These are phyloP conservation scores for Antarctomyces pellizariae DNA, from an alignment of 495 filamentous ascomycete genomes.

Conservation along the genomic window DNA sequence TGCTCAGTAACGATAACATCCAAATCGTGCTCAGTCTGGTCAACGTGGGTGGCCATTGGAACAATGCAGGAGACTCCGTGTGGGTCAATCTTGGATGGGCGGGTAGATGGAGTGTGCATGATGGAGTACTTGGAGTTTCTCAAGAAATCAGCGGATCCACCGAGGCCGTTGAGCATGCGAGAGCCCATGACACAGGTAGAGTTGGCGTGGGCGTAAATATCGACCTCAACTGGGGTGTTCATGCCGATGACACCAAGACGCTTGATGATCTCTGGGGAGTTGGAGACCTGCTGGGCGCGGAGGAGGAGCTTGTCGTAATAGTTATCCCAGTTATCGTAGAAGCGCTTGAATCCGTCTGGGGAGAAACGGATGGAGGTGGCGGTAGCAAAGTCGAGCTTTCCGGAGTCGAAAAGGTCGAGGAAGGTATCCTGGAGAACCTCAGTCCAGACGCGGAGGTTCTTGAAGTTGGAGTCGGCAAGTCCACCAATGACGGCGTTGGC, in stretches of 20 bases:
- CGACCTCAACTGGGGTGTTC: constrained; percentile 88
- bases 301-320: constrained; percentile 72
- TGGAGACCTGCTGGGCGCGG: constrained; percentile 69
- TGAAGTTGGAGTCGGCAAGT: constrained; percentile 62
- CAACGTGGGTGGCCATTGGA: constrained; percentile 79
- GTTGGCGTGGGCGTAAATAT: constrained; percentile 91
- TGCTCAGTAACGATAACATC: constrained; percentile 76
- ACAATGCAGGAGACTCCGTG: constrained; percentile 72
- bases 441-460: constrained; percentile 78
- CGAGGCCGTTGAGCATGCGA: constrained; percentile 81
- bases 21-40: constrained; percentile 82
- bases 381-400: constrained; percentile 74
- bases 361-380: constrained; percentile 84
- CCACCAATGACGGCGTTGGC: constrained; percentile 84
- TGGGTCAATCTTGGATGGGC: constrained; percentile 64
- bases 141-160: constrained; percentile 75
- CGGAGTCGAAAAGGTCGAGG: constrained; percentile 83
- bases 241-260: constrained; percentile 76
- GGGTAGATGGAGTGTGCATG: constrained; percentile 74
- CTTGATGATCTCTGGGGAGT: constrained; percentile 87
- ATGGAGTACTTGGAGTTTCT: constrained; percentile 68
- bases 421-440: constrained; percentile 87
- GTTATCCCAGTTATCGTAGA: constrained; percentile 66
- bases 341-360: constrained; percentile 75
- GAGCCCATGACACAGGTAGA: constrained; percentile 75